phyloP scores from a whole-genome alignment of 2,329 filamentous ascomycete genomes.

The Cladosporium sp. region DNA sequence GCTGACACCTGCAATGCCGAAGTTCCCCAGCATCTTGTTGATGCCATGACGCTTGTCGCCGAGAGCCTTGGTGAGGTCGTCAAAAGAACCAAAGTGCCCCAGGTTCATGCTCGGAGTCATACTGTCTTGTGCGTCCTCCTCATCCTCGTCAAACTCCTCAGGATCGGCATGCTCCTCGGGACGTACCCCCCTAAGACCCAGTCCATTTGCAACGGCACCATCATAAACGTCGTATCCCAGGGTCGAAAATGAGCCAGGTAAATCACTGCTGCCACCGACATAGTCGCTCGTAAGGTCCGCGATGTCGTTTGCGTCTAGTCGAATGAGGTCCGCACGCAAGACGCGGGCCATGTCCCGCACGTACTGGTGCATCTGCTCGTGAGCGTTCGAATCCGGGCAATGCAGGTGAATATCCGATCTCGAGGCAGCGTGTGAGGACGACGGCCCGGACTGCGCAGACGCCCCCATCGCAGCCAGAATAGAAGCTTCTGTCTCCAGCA shows the following conservation, averaged over 20 bases:
- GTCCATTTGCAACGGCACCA: slow-evolving; percentile 20
- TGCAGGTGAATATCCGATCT: slow-evolving; percentile 34
- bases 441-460: neutral
- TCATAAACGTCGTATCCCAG: slow-evolving; percentile 51
- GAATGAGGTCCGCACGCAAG: slow-evolving; percentile 60
- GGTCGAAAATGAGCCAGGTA: slow-evolving; percentile 39
- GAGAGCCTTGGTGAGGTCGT: slow-evolving; percentile 22
- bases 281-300: slow-evolving; percentile 65
- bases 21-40: slow-evolving; percentile 18
- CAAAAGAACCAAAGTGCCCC: slow-evolving; percentile 11
- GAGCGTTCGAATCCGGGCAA: slow-evolving; percentile 50
- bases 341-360: slow-evolving; percentile 58
- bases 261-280: slow-evolving; percentile 52
- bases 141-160: slow-evolving; percentile 44
- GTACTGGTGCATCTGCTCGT: slow-evolving; percentile 50
- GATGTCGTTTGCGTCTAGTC: slow-evolving; percentile 62
- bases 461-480: slow-evolving; percentile 16
- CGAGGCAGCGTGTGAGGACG: slow-evolving; percentile 21
- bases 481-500: slow-evolving; percentile 24
- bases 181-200: neutral
- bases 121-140: slow-evolving; percentile 36
- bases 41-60: slow-evolving; percentile 17
- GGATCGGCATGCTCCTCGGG: slow-evolving; percentile 28
- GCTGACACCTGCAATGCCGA: slow-evolving; percentile 18
- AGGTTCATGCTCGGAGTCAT: slow-evolving; percentile 23